phyloP scores from a whole-genome alignment of 768 basidiomycete species.

The Tremella mesenterica region DNA sequence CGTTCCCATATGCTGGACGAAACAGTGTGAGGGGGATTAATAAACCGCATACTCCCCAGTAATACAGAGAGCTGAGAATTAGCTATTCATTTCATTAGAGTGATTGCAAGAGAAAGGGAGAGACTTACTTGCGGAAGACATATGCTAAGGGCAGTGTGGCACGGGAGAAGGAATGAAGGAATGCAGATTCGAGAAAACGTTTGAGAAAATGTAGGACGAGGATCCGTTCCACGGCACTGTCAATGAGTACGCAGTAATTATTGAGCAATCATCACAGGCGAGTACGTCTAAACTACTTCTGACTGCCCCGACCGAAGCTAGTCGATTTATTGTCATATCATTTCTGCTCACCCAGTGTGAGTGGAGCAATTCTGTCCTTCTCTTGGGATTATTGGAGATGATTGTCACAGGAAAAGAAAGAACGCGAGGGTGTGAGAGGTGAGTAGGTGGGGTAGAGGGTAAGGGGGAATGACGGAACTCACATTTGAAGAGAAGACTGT shows the following conservation, averaged over 20 bases:
- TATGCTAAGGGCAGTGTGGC: constrained; percentile 82
- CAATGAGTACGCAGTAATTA: too few species aligned
- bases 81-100: not conserved
- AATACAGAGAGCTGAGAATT: constrained; percentile 67
- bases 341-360: constrained; percentile 54
- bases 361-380: too few species aligned
- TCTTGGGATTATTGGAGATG: too few species aligned
- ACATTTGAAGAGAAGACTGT: constrained; percentile 44
- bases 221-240: constrained; percentile 41
- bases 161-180: constrained; percentile 91
- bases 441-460: not conserved
- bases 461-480: constrained; percentile 20
- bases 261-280: not conserved
- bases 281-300: too few species aligned
- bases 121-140: constrained; percentile 76
- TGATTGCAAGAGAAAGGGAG: not conserved
- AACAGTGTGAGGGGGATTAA: constrained; percentile 73
- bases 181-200: constrained; percentile 83
- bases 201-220: constrained; percentile 82
- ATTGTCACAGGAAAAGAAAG: not conserved
- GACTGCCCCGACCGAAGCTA: too few species aligned
- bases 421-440: not conserved
- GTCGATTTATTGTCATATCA: too few species aligned
- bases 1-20: constrained; percentile 63
- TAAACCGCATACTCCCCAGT: constrained; percentile 72